Evolutionary conservation across 2,329 filamentous ascomycete genomes (phyloP), one percentile per base, ranked within the genome.

Genomic region (Neospermospora avenae): DNA sequence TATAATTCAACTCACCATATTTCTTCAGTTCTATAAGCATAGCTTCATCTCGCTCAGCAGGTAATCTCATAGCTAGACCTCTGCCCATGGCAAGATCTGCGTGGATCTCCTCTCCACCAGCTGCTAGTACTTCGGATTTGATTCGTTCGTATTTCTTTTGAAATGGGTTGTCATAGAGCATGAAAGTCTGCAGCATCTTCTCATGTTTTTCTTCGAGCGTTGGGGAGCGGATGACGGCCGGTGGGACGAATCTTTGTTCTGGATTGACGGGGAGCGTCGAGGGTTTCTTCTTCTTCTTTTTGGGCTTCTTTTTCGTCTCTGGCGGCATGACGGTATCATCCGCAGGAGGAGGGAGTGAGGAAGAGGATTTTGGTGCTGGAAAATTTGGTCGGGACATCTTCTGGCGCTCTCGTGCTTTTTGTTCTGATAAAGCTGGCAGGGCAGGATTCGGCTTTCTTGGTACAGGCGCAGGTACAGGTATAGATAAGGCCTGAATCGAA

Each of bases 121-220:
- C 31, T n/a, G 13, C 24, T 11, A 52, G 24, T 1, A 22, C 11
- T 18, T 14, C 25, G 20, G 24, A 34, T 20, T 39, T 53, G 22
- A 53, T 41, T 34, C n/a, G 24, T 34, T 41, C 49, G 13, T 39
- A 53, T 20, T 25, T 34, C 37, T 41, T 53, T 13, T 41, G 49
- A 16, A 53, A 24, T 25, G 49, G 20, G 49, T 39, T 53, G 4
- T 53, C 49, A 22, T 53, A 41, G n/a, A 53, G 37, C 11, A 25
- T 53, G 22, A 41, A 53, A 2, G 22, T 48, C 54, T 57, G 42
- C 11, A 49, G 16, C 18, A 49, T 16, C 5, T 44, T 25, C 4
- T 31, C 42, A 3, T 49, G 42, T 31, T 48, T 57, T 34, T 57
- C 54, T n/a, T 57, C 44, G 10, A 28, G 28, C 6, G 42, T 57